Conservation (phyloP, 257 asterid species). For the Solanum piurae region DNA sequence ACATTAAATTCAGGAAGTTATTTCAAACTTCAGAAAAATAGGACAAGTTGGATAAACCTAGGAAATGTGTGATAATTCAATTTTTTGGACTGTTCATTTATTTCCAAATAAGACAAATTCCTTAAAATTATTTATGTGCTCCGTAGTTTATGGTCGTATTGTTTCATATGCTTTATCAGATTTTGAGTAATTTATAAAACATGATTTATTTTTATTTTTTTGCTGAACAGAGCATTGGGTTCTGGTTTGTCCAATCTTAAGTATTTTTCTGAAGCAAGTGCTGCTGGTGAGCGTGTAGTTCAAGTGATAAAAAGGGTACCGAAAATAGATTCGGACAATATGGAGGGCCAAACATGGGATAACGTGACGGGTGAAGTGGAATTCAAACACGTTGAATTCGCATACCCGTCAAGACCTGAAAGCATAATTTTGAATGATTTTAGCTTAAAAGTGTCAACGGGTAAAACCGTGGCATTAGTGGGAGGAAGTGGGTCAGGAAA, state of each 20-base stretch:
- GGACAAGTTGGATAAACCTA: background rate
- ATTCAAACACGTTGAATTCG: conserved; percentile 43
- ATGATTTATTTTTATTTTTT: background rate
- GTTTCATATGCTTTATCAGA: background rate
- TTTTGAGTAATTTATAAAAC: background rate
- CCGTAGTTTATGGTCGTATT: background rate
- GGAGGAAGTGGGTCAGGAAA: conserved; percentile 96
- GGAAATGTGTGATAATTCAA: background rate
- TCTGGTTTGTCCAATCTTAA: conserved; percentile 64
- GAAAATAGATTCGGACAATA: conserved; percentile 55
- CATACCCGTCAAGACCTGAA: conserved; percentile 78
- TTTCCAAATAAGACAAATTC: background rate
- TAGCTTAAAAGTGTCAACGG: conserved; percentile 51
- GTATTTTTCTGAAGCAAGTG: conserved; percentile 74
- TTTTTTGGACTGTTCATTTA: background rate
- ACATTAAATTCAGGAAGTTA: background rate
- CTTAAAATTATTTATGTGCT: background rate
- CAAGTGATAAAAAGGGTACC: conserved; percentile 65
- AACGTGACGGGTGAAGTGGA: conserved; percentile 64
- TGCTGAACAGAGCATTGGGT: conserved; percentile 53
- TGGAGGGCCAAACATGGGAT: conserved; percentile 45
- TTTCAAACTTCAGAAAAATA: background rate
- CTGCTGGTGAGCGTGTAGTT: conserved; percentile 62
- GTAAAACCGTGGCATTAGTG: conserved; percentile 72
- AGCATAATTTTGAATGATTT: conserved; percentile 56